Evolutionary conservation across 371 early-diverging fungal genomes (phyloP), one percentile per base, ranked within the genome.

Genomic region (Apophysomyces trapeziformis): DNA sequence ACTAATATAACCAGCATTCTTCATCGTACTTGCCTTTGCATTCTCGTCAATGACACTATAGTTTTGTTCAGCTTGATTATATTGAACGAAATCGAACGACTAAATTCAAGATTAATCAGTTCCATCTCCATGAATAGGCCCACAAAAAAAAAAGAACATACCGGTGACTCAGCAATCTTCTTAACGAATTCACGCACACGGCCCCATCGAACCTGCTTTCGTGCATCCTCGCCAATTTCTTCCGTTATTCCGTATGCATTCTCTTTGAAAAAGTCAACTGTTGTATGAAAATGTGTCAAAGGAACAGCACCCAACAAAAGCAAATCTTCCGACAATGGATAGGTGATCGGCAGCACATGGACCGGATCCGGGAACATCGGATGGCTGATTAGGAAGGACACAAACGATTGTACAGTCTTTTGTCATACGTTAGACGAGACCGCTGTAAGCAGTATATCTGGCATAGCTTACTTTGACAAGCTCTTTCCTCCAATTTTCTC

Each of bases 11-110:
- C 9, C 35, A 46, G 26, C 13, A 9, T 45, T 13, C 5, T 7
- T 58, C 7, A 38, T 21, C 36, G 13, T 14, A 61, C 60, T 69
- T 69, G 84, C 83, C 75, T 85, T 84, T n/a, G 82, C 75, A 58
- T 84, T 84, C 65, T 85, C 86, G 61, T 89, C 89, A 37, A 82
- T 64, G 1, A 89, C 80, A 32, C 71, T 77, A 66, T 85, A 89
- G 14, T 70, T 75, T 56, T 83, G 85, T 18, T 84, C 84, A 1
- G 57, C 63, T 58, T 76, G 80, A 47, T 81, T 79, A 43, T 79
- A 83, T 65, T 78, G 77, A 26, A 86, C 77, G 59, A 87, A 82
- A 38, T 79, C 79, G 68, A 85, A 77, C 3, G 83, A 67, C 82
- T 84, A 67, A 58, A 5, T 66, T 44, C 54, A 70, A 65, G 9